Percentiles rank a stretch among this genome's conserved stretches.
Conservation (phyloP, 2,329 filamentous ascomycete genomes). For the Trichophaea hybrida region DNA sequence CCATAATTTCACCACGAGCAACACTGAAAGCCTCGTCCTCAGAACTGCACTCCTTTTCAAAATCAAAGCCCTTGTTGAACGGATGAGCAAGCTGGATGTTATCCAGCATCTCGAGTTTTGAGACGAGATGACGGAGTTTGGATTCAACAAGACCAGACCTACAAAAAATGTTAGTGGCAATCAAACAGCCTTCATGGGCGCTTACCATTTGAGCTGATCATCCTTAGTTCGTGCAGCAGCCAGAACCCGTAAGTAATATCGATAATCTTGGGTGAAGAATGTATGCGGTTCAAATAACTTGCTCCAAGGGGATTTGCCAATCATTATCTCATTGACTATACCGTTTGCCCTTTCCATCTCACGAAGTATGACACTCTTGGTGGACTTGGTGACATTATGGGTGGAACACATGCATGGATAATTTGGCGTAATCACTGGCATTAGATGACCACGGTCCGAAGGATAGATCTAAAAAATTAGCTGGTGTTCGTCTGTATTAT, state of each 20-base stretch:
- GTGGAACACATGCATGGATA: slow-evolving; percentile 98
- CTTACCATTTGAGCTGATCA: slow-evolving; percentile 46
- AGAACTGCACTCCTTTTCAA: slow-evolving; percentile 54
- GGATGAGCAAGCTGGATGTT: slow-evolving; percentile 74
- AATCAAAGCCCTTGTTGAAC: slow-evolving; percentile 84
- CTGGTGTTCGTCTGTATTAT: not conserved
- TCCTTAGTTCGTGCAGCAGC: slow-evolving; percentile 72
- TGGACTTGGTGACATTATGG: slow-evolving; percentile 81
- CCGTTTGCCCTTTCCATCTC: slow-evolving; percentile 67
- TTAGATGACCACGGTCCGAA: slow-evolving; percentile 70
- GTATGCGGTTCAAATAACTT: slow-evolving; percentile 79
- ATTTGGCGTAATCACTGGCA: slow-evolving; percentile 96
- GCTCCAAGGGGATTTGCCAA: slow-evolving; percentile 65
- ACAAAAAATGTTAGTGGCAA: slow-evolving; percentile 1
- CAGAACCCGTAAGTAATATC: slow-evolving; percentile 85
- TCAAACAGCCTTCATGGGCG: not conserved
- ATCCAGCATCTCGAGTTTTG: slow-evolving; percentile 63
- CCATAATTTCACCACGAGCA: slow-evolving; percentile 40
- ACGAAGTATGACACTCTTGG: slow-evolving; percentile 65
- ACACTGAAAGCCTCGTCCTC: slow-evolving; percentile 49
- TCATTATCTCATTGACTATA: slow-evolving; percentile 66
- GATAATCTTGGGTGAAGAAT: slow-evolving; percentile 87
- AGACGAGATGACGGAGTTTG: slow-evolving; percentile 73
- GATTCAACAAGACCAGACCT: slow-evolving; percentile 87
- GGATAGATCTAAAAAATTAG: slow-evolving; percentile 48